A percentile compares a stretch with the other conserved stretches of the same genome.
phyloP scores from a whole-genome alignment of 495 filamentous ascomycete species.

The Bombardia bombarda region DNA sequence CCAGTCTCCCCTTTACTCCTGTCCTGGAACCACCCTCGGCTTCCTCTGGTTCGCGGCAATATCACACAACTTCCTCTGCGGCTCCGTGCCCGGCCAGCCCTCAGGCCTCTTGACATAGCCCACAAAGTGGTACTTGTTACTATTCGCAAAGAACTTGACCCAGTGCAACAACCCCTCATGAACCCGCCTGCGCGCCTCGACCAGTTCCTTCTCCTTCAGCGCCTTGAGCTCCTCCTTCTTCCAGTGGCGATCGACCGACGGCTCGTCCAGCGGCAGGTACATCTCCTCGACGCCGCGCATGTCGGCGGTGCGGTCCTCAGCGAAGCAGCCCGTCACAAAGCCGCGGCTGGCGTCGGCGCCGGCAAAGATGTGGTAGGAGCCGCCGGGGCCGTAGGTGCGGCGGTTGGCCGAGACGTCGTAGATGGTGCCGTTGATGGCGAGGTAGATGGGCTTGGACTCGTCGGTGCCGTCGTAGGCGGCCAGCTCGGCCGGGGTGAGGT shows the following conservation, averaged over 20 bases:
- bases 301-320: slow-evolving; percentile 72
- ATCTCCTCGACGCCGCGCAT: slow-evolving; percentile 81
- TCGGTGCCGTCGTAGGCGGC: slow-evolving; percentile 71
- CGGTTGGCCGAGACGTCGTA: slow-evolving; percentile 81
- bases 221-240: slow-evolving; percentile 45
- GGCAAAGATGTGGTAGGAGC: slow-evolving; percentile 79
- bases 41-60: slow-evolving; percentile 33
- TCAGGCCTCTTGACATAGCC: slow-evolving; percentile 50
- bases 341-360: slow-evolving; percentile 81
- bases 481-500: slow-evolving; percentile 69
- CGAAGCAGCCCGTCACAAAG: slow-evolving; percentile 96
- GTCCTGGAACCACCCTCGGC: slow-evolving; percentile 28
- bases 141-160: slow-evolving; percentile 70
- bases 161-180: slow-evolving; percentile 54
- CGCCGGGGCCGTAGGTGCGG: slow-evolving; percentile 79
- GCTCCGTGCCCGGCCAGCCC: slow-evolving; percentile 41
- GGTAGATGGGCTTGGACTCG: slow-evolving; percentile 68
- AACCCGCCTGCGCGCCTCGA: slow-evolving; percentile 46
- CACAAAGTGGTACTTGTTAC: slow-evolving; percentile 65
- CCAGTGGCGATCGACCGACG: slow-evolving; percentile 41
- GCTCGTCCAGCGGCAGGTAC: slow-evolving; percentile 72
- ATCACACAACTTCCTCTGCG: slow-evolving; percentile 35
- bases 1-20: too few species aligned
- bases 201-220: slow-evolving; percentile 44
- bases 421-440: slow-evolving; percentile 88